Percentiles rank a stretch among this genome's conserved stretches.
Evolutionary conservation across 202 grass and related monocot species (phyloP).

Genomic region (Hordeum pubiflorum): DNA sequence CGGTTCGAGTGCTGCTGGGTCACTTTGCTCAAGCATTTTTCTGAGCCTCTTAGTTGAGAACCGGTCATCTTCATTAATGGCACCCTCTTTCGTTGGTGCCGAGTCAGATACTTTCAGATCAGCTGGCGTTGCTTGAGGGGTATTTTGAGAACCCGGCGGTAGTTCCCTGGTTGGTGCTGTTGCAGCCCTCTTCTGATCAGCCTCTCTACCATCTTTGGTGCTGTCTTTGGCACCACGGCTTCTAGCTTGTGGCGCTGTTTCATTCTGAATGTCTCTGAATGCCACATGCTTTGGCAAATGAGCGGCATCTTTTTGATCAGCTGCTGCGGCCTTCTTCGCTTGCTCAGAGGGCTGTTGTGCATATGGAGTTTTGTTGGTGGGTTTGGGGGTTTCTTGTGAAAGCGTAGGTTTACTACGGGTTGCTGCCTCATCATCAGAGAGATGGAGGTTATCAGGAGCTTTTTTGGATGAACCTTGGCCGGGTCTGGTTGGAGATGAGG

Average conservation of each 20-base stretch:
- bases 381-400: not conserved
- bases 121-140: not conserved
- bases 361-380: not conserved
- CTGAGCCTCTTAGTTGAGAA: constrained; percentile 36
- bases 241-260: constrained; percentile 12
- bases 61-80: constrained; percentile 1
- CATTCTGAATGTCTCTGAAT: not conserved
- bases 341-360: not conserved
- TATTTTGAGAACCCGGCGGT: not conserved
- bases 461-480: not conserved
- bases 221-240: not conserved
- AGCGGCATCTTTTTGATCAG: not conserved
- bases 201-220: constrained; percentile 12
- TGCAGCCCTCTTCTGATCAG: constrained; percentile 15
- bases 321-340: not conserved
- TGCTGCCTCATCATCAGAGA: not conserved
- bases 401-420: not conserved
- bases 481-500: constrained; percentile 12
- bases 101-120: constrained; percentile 5
- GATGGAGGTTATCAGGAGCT: not conserved
- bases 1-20: not conserved
- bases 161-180: not conserved
- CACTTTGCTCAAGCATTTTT: constrained; percentile 24
- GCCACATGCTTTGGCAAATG: not conserved
- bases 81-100: constrained; percentile 7